Evolutionary conservation across 306 rosid genomes (phyloP).

Genomic region (Cyclanthera cordifolia): DNA sequence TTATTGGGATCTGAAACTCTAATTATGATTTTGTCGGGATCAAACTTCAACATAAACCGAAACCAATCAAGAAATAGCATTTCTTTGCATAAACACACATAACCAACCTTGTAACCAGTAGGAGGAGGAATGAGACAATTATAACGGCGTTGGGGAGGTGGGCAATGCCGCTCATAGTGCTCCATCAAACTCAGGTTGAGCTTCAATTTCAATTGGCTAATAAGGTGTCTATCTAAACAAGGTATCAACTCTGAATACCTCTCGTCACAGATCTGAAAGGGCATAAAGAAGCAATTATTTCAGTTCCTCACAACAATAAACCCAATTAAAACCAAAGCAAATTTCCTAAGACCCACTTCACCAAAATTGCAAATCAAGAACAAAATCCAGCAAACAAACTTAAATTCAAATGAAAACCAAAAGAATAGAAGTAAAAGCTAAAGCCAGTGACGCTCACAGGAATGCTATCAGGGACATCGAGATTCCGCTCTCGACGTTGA

Average conservation of each 20-base stretch:
- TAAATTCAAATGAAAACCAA: not conserved
- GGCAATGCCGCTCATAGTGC: slow-evolving; percentile 55
- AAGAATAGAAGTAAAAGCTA: not conserved
- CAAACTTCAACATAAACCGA: slow-evolving; percentile 24
- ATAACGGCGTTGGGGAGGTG: slow-evolving; percentile 39
- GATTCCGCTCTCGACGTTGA: slow-evolving; percentile 21
- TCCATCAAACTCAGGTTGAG: slow-evolving; percentile 42
- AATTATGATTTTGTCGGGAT: slow-evolving; percentile 16
- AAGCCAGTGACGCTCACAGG: slow-evolving; percentile 23
- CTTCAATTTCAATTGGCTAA: slow-evolving; percentile 37
- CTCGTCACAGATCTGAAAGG: slow-evolving; percentile 34
- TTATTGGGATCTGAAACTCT: slow-evolving; percentile 45
- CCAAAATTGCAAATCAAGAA: not conserved
- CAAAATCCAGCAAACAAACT: not conserved
- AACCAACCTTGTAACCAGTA: slow-evolving; percentile 38
- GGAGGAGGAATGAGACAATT: slow-evolving; percentile 53
- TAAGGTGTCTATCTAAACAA: slow-evolving; percentile 45
- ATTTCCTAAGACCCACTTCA: not conserved
- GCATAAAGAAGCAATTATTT: not conserved
- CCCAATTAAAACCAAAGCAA: not conserved
- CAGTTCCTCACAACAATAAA: not conserved
- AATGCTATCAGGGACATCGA: slow-evolving; percentile 27
- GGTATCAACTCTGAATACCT: slow-evolving; percentile 44
- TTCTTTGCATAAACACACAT: not conserved
- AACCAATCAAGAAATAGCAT: not conserved